Percentiles rank a stretch among this genome's conserved stretches.
Evolutionary conservation across 345 rosid species (phyloP).

Genomic region (Euclidium syriacum): DNA sequence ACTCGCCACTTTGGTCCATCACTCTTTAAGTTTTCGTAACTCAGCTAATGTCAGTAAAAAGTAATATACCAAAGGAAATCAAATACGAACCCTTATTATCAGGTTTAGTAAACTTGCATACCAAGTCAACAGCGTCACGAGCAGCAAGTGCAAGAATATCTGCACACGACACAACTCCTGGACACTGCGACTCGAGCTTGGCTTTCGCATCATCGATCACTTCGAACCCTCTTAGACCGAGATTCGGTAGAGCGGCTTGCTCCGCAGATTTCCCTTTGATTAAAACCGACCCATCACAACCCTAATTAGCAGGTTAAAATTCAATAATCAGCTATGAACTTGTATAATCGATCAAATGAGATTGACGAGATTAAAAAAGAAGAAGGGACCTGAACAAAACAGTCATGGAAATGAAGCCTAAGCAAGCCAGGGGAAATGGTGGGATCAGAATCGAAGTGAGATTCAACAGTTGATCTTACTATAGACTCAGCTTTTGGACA

Average conservation of each 20-base stretch:
- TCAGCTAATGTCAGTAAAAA: not conserved
- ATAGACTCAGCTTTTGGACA: constrained; percentile 50
- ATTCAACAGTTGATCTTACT: constrained; percentile 56
- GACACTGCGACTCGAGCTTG: constrained; percentile 40
- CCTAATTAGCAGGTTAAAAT: constrained; percentile 15
- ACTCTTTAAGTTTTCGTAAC: constrained; percentile 34
- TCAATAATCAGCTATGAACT: not conserved
- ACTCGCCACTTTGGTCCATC: constrained; percentile 68
- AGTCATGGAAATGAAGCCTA: constrained; percentile 74
- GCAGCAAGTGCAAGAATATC: constrained; percentile 52
- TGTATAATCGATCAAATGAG: not conserved
- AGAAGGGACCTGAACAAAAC: constrained; percentile 56
- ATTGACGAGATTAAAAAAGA: not conserved
- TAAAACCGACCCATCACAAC: constrained; percentile 56
- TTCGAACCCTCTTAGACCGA: constrained; percentile 35
- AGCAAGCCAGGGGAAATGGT: constrained; percentile 58
- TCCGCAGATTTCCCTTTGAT: constrained; percentile 38
- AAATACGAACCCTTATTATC: not conserved
- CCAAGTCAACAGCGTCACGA: constrained; percentile 47
- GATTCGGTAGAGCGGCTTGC: constrained; percentile 36
- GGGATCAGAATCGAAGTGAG: constrained; percentile 55
- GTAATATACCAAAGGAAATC: not conserved
- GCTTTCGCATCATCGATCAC: constrained; percentile 55
- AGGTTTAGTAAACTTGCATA: constrained; percentile 12
- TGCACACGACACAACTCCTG: constrained; percentile 57